Base-by-base conservation (phyloP, 441 rosid species). In the Pelargonium australe region DNA sequence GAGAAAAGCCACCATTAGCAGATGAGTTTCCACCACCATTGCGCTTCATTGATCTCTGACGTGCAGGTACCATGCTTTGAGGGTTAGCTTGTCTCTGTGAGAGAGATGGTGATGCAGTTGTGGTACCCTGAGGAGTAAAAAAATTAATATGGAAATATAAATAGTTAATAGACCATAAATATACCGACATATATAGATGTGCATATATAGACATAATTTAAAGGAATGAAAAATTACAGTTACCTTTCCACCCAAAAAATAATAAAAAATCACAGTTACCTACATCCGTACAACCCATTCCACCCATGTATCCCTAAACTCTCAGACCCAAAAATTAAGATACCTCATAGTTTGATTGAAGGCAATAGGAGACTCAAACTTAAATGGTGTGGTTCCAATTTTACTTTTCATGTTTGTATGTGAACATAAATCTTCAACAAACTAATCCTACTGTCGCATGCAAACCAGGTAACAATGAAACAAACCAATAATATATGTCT, bases 41-140 rank as follows among this genome's bases (percentile, higher is more conserved):
- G 3, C 85, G 86, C 70, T 84, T 86, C 73, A 77, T 71, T 49
- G 86, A 11, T 72, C 84, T 82, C 20, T 78, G 86, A 7, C 82
- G 86, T 5, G 66, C 49, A 53, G 82, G 53, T 12, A 57, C 64
- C 67, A 81, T 61, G 78, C 78, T 88, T 66, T 83, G 66, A 64
- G 83, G 73, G 72, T 79, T 87, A 28, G 83, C 51, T 78, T 81
- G 94, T 75, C 77, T 87, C 65, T 75, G 88, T 8, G 83, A 72
- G 14, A 23, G 25, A 75, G 83, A 67, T 25, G 62, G 74, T 12
- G 82, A 78, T 72, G 77, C 77, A 74, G 65, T 76, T 73, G 81
- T 81, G 60, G 81, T 57, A 70, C 81, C 91, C 96, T 93, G 41
- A 62, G 66, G 61, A 53, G 73, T 44, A 58, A 4, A 68, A 53